Conservation (phyloP, 352 stramenopile genomes). For the Peronospora tabacina region DNA sequence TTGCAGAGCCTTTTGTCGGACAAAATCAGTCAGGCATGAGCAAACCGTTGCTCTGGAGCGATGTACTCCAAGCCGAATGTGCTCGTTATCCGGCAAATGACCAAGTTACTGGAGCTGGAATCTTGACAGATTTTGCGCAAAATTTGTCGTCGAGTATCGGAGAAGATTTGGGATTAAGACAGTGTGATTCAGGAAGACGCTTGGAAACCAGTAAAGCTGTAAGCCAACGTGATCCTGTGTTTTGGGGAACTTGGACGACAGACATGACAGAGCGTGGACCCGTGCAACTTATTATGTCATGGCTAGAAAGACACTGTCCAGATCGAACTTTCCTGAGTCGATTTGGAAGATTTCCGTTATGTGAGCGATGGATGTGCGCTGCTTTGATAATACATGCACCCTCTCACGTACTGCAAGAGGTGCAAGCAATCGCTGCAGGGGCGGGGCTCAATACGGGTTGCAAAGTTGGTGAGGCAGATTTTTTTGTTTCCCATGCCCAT, state of each 20-base stretch:
- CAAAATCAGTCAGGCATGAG: slow-evolving; percentile 3
- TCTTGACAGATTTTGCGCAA: slow-evolving; percentile 6
- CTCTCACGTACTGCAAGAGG: slow-evolving; percentile 65
- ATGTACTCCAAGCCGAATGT: slow-evolving; percentile 32
- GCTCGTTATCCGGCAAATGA: slow-evolving; percentile 18
- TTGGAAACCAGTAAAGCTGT: slow-evolving; percentile 14
- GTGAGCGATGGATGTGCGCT: slow-evolving; percentile 61
- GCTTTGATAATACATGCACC: slow-evolving; percentile 78
- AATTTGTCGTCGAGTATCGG: slow-evolving; percentile 7
- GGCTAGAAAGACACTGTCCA: slow-evolving; percentile 65
- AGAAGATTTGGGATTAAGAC: slow-evolving; percentile 11
- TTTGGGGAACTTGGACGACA: slow-evolving; percentile 47
- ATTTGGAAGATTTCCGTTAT: slow-evolving; percentile 60
- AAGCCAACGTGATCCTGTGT: slow-evolving; percentile 35
- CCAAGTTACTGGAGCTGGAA: slow-evolving; percentile 3
- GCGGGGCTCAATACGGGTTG: slow-evolving; percentile 21
- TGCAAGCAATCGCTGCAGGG: slow-evolving; percentile 60
- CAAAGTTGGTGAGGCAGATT: slow-evolving; percentile 21
- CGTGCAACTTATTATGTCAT: slow-evolving; percentile 55
- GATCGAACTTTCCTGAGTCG: slow-evolving; percentile 75
- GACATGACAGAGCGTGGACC: slow-evolving; percentile 55
- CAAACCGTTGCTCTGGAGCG: slow-evolving; percentile 29
- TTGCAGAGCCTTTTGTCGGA: slow-evolving; percentile 17
- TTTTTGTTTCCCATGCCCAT: slow-evolving; percentile 42
- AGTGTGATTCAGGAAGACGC: slow-evolving; percentile 14